A percentile compares a stretch with the other conserved stretches of the same genome.
phyloP scores from a whole-genome alignment of 139 green algal genomes.

The Haematococcus lacustris region DNA sequence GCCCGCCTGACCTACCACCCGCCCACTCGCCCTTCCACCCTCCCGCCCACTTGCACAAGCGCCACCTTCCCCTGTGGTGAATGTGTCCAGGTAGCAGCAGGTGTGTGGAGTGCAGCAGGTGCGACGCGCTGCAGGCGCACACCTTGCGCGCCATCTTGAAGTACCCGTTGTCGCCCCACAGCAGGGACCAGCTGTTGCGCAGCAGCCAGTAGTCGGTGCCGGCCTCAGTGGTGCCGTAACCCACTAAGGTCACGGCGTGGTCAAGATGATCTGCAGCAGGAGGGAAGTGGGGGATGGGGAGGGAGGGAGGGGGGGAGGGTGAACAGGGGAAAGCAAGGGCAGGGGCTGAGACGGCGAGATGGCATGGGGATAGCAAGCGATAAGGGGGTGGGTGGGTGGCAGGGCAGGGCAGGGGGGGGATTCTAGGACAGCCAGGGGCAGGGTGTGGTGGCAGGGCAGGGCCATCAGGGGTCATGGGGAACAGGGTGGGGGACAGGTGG shows the following conservation, averaged over 20 bases:
- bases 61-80: too few species aligned
- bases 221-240: constrained; percentile 34
- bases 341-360: too few species aligned
- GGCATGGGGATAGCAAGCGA: too few species aligned
- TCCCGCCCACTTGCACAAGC: neutral
- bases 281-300: too few species aligned
- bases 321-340: too few species aligned
- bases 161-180: constrained; percentile 32
- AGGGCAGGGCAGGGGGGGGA: too few species aligned
- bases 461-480: too few species aligned
- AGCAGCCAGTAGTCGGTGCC: constrained; percentile 47
- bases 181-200: constrained; percentile 10
- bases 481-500: too few species aligned
- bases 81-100: neutral
- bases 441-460: too few species aligned
- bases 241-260: constrained; percentile 44
- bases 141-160: constrained; percentile 33
- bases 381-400: too few species aligned
- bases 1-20: neutral
- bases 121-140: neutral
- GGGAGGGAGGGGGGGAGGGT: too few species aligned
- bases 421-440: too few species aligned
- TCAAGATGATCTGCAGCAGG: constrained; percentile 37
- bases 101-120: neutral
- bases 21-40: neutral